A percentile compares a stretch with the other conserved stretches of the same genome.
Conservation (phyloP, 2,329 filamentous ascomycete genomes). For the Elsinoe fawcettii region DNA sequence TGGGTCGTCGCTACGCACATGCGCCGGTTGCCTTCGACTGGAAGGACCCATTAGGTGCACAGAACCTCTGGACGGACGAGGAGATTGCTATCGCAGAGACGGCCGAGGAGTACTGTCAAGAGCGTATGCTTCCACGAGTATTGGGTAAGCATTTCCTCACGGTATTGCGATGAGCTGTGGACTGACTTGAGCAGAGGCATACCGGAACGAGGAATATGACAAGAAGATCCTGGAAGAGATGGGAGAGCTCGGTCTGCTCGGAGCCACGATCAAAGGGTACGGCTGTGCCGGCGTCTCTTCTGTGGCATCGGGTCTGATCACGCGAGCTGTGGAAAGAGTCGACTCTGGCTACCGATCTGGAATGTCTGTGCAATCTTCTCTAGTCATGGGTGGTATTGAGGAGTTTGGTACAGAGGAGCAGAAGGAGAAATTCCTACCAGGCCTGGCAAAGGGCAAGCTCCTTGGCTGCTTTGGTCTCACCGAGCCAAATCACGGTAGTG, state of each 20-base stretch:
- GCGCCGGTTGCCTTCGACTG: constrained; percentile 63
- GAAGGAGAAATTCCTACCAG: constrained; percentile 74
- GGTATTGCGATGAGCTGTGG: not conserved
- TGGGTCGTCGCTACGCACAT: constrained; percentile 34
- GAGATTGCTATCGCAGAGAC: constrained; percentile 85
- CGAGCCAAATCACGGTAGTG: constrained; percentile 87
- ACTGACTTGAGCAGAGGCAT: constrained; percentile 55
- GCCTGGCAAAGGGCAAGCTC: constrained; percentile 73
- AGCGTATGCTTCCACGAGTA: constrained; percentile 75
- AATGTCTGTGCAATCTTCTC: constrained; percentile 86
- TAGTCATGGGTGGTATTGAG: constrained; percentile 89
- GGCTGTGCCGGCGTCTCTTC: constrained; percentile 82
- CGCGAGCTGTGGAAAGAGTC: constrained; percentile 79
- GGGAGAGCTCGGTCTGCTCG: constrained; percentile 83
- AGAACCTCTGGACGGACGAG: constrained; percentile 76
- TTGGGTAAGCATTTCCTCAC: constrained; percentile 51
- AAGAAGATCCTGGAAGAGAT: constrained; percentile 79
- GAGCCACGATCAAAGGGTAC: constrained; percentile 79
- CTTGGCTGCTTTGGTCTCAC: constrained; percentile 84
- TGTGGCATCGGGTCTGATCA: constrained; percentile 83
- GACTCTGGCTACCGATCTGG: constrained; percentile 87
- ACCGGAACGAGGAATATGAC: constrained; percentile 81
- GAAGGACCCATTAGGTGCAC: constrained; percentile 75
- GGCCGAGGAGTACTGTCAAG: constrained; percentile 89
- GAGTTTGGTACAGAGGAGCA: constrained; percentile 81